A percentile compares a stretch with the other conserved stretches of the same genome.
Evolutionary conservation across 306 rosid species (phyloP).

Genomic region (Vicia villosa): DNA sequence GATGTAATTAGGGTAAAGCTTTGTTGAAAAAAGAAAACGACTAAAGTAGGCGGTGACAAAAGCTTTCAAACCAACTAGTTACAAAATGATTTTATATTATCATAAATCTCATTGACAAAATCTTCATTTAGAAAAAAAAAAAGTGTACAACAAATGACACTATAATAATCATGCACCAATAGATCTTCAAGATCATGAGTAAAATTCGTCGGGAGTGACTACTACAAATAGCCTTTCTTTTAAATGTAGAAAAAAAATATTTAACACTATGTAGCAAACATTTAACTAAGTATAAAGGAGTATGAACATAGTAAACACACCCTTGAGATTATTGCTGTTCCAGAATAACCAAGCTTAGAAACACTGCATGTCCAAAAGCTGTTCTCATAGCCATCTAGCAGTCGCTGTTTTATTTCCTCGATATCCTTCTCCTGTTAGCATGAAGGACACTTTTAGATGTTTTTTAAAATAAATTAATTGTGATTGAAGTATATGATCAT

Average conservation of each 20-base stretch:
- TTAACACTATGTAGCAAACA: not conserved
- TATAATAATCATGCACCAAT: slow-evolving; percentile 7
- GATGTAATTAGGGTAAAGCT: not conserved
- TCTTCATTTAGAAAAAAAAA: not conserved
- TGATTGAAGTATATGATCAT: too few relatives aligned
- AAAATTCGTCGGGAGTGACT: not conserved
- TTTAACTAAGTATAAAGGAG: slow-evolving; percentile 15
- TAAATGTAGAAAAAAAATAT: slow-evolving; percentile 8
- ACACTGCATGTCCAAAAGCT: slow-evolving; percentile 93
- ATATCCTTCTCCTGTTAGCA: slow-evolving; percentile 81
- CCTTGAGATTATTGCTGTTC: slow-evolving; percentile 92
- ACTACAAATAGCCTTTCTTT: not conserved
- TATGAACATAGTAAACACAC: slow-evolving; percentile 44
- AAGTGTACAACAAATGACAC: not conserved
- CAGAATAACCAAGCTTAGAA: slow-evolving; percentile 92
- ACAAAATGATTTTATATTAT: slow-evolving; percentile 8
- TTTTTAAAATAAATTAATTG: too few relatives aligned
- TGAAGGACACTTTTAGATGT: too few relatives aligned
- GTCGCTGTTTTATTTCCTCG: slow-evolving; percentile 50
- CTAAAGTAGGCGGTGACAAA: slow-evolving; percentile 2
- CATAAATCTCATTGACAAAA: slow-evolving; percentile 26
- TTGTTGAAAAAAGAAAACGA: slow-evolving; percentile 15
- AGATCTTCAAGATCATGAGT: not conserved
- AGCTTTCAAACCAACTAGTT: slow-evolving; percentile 9
- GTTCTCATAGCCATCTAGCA: slow-evolving; percentile 77